These are phyloP conservation scores for Gracilaria vermiculophylla DNA, from an alignment of 23 red algal genomes.

Conservation along the genomic window DNA sequence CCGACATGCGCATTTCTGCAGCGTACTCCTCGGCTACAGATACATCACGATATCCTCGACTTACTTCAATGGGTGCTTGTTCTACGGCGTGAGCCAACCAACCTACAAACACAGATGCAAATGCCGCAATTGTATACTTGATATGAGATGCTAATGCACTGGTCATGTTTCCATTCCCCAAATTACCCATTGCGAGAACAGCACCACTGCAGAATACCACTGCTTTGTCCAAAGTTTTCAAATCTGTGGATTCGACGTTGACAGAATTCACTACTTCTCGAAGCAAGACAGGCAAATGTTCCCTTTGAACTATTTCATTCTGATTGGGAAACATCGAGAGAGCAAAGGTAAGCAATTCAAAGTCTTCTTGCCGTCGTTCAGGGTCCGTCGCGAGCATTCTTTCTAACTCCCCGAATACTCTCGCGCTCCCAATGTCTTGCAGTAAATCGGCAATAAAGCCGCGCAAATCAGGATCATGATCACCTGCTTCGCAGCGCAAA, in stretches of 20 bases:
- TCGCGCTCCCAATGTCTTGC: constrained; percentile 51
- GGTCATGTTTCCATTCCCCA: not conserved
- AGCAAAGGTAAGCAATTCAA: constrained; percentile 62
- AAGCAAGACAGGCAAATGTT: constrained; percentile 55
- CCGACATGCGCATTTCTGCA: constrained; percentile 51
- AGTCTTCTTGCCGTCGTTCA: constrained; percentile 42
- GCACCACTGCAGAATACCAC: constrained; percentile 58
- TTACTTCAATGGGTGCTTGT: constrained; percentile 28
- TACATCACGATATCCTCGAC: constrained; percentile 49
- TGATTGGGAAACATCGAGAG: constrained; percentile 54
- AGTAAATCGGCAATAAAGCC: constrained; percentile 41
- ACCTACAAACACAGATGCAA: constrained; percentile 65
- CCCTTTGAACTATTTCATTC: constrained; percentile 36
- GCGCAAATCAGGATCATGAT: constrained; percentile 39
- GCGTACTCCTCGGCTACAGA: constrained; percentile 41
- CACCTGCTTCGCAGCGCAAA: not conserved
- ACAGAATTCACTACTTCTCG: constrained; percentile 52
- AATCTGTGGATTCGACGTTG: constrained; percentile 25
- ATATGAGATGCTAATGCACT: constrained; percentile 11
- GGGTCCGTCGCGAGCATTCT: constrained; percentile 35
- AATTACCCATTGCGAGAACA: constrained; percentile 24
- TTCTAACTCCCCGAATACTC: constrained; percentile 62
- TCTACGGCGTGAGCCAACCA: constrained; percentile 65
- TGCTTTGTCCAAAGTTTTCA: constrained; percentile 41
- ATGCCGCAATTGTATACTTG: constrained; percentile 28